Base-by-base conservation (phyloP, 805 yeast genomes). In the Candida bentonensis region DNA sequence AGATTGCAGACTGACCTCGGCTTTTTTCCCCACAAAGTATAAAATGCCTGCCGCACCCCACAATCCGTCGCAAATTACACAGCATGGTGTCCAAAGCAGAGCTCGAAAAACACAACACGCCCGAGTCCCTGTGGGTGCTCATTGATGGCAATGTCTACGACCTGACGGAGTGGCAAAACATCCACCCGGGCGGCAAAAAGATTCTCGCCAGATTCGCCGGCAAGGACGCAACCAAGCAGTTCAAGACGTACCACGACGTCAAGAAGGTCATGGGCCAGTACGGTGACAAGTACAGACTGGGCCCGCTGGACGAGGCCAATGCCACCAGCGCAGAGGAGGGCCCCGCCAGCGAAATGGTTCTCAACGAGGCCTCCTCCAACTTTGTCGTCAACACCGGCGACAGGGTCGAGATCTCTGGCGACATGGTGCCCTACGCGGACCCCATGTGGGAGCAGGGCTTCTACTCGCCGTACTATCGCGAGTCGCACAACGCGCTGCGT, bases 121-220 rank as follows among this genome's bases (percentile, higher is more conserved):
- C 78, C 36, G 82, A 79, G 15, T 86, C 83, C 53, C 64, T 85
- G 39, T 89, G 96, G 95, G 76, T 89, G 69, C 72, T 85, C 45
- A 70, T 85, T 48, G 79, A 85, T 53, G 85, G 81, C 46, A 78
- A 79, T 52, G 94, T 89, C 3, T 85, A 79, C 60, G 80, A 85
- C 60, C 71, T 82, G 23, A 72, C 89, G 4, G 65, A 68, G 26
- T 87, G 88, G 62, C 68, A 82, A 44, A 70, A 74, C 15, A 76
- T 73, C 41, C 97, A 89, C 61, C 97, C 97, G 2, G 82, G 82
- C 51, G 83, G 83, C 3, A 72, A 76, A 44, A 77, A 80, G 56
- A 84, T 89, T 45, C 72, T 89, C 39, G 61, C 78, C 48, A 80
- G 80, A 49, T 84, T 84, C 53, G 96, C 92, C 17, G 94, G 92